Evolutionary conservation across 2,329 filamentous ascomycete genomes (phyloP).

Genomic region (Talaromyces sp.): DNA sequence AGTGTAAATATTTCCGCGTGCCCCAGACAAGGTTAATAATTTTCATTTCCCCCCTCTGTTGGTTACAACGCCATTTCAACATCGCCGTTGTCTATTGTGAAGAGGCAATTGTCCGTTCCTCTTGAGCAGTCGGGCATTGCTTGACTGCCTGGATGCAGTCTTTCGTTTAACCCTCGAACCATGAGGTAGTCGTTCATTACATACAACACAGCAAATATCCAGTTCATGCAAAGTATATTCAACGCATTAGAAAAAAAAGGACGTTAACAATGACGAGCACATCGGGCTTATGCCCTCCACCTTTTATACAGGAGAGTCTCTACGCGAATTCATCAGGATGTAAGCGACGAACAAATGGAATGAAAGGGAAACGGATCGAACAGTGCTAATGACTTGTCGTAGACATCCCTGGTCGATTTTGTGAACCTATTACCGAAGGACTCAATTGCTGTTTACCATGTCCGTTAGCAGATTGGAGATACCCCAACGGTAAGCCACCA

Average conservation of each 20-base stretch:
- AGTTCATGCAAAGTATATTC: background rate
- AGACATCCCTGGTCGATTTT: constrained; percentile 63
- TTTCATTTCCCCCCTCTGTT: background rate
- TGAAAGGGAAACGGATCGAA: too few species aligned
- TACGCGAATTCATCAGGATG: constrained; percentile 64
- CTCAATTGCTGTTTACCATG: constrained; percentile 83
- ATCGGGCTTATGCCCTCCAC: constrained; percentile 58
- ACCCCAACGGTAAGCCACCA: constrained; percentile 51
- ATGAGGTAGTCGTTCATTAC: constrained; percentile 16
- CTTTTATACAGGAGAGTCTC: constrained; percentile 63
- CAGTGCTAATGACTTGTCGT: background rate
- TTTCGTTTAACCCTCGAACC: constrained; percentile 6
- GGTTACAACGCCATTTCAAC: background rate
- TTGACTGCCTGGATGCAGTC: constrained; percentile 17
- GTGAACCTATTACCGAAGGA: constrained; percentile 44
- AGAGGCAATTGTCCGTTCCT: background rate
- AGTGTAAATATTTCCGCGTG: constrained; percentile 2
- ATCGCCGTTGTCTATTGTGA: background rate
- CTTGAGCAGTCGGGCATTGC: constrained; percentile 1
- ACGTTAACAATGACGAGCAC: constrained; percentile 9
- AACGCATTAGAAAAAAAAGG: background rate
- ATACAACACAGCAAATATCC: background rate
- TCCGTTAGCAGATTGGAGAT: constrained; percentile 75
- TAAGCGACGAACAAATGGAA: constrained; percentile 44
- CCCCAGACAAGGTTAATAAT: background rate